phyloP scores from a whole-genome alignment of 73 alveolate genomes.

The Symbiodinium natans region DNA sequence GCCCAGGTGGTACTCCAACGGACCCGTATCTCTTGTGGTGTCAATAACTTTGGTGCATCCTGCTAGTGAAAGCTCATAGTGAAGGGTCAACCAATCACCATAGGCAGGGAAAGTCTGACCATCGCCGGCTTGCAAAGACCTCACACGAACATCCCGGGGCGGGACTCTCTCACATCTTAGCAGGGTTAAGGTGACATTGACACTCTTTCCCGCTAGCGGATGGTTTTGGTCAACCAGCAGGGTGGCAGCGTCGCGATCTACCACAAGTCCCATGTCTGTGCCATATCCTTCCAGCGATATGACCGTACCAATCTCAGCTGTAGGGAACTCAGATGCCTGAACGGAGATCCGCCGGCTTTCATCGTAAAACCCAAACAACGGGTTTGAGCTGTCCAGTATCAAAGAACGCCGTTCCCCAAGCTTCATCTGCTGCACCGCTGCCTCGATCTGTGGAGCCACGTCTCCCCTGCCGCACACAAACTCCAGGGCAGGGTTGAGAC shows the following conservation, averaged over 20 bases:
- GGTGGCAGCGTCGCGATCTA: background rate
- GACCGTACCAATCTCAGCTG: background rate
- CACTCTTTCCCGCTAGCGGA: constrained; percentile 57
- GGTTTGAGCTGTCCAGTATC: background rate
- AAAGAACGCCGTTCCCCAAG: constrained; percentile 8
- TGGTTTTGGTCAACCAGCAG: constrained; percentile 55
- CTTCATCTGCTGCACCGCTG: constrained; percentile 14
- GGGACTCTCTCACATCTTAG: constrained; percentile 34
- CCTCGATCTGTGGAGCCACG: constrained; percentile 82
- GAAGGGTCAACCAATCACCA: constrained; percentile 57
- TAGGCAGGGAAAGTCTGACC: constrained; percentile 36
- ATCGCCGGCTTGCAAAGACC: constrained; percentile 10
- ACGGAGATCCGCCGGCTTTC: constrained; percentile 7
- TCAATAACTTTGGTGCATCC: background rate
- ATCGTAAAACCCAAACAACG: background rate
- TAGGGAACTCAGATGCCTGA: background rate
- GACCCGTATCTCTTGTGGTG: background rate
- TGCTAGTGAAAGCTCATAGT: background rate
- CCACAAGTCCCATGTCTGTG: background rate
- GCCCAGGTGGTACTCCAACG: constrained; percentile 59
- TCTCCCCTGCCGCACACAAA: constrained; percentile 61
- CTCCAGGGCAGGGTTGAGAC: constrained; percentile 72
- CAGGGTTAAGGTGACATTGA: constrained; percentile 50
- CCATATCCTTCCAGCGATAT: background rate
- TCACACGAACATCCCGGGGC: background rate